Conservation (phyloP, 2,329 filamentous ascomycete genomes). For the Lachnellula cervina region DNA sequence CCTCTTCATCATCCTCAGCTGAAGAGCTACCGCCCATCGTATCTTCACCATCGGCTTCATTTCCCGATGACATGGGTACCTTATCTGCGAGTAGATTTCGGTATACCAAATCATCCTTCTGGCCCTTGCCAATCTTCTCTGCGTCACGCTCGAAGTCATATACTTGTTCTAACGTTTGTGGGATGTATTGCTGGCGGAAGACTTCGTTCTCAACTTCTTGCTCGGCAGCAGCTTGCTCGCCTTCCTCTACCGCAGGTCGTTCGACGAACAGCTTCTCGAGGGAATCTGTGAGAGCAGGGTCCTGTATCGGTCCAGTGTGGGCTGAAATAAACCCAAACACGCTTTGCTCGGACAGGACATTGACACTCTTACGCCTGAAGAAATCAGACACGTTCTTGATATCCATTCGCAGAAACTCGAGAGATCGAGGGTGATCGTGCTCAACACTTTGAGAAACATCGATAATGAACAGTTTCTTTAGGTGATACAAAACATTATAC, state of each 20-base stretch:
- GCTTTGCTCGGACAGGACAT: constrained; percentile 71
- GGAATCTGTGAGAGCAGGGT: constrained; percentile 54
- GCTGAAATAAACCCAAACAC: constrained; percentile 79
- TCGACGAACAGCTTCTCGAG: constrained; percentile 64
- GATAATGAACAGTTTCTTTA: constrained; percentile 81
- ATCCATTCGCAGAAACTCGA: constrained; percentile 96
- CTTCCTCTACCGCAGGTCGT: constrained; percentile 49
- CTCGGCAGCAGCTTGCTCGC: constrained; percentile 49
- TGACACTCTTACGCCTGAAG: constrained; percentile 80
- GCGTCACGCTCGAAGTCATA: constrained; percentile 93
- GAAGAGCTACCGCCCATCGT: constrained; percentile 37
- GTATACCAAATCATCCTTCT: constrained; percentile 77
- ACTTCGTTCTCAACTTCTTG: constrained; percentile 82
- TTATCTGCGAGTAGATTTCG: constrained; percentile 75
- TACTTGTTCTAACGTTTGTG: constrained; percentile 90
- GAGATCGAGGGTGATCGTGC: constrained; percentile 85
- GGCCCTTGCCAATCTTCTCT: constrained; percentile 67
- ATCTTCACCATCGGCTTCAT: constrained; percentile 37
- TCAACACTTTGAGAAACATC: constrained; percentile 98
- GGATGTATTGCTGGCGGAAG: constrained; percentile 94
- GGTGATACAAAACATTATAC: constrained; percentile 93
- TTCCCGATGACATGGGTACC: constrained; percentile 38
- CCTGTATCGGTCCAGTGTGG: constrained; percentile 53
- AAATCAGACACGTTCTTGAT: constrained; percentile 96
- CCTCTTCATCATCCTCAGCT: constrained; percentile 38